Conservation (phyloP, 1,139 yeast genomes). For the Pichia sp. region DNA sequence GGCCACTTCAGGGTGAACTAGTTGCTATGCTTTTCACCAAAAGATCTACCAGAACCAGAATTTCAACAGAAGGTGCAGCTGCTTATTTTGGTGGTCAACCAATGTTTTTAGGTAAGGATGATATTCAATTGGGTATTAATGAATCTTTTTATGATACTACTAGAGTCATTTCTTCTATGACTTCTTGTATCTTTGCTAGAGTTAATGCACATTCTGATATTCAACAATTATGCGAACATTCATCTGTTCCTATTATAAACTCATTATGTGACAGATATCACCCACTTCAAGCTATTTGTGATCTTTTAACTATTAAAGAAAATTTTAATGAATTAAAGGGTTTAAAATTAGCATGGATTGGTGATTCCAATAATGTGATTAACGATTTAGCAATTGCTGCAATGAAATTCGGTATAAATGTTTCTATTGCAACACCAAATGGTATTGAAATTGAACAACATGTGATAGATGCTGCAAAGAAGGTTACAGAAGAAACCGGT, state of each 20-base stretch:
- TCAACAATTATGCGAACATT: slow-evolving; percentile 63
- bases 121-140: slow-evolving; percentile 91
- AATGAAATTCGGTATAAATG: slow-evolving; percentile 76
- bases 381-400: slow-evolving; percentile 93
- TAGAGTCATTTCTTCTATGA: slow-evolving; percentile 88
- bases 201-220: slow-evolving; percentile 83
- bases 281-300: slow-evolving; percentile 94
- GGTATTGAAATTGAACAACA: slow-evolving; percentile 59
- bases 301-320: slow-evolving; percentile 79
- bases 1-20: slow-evolving; percentile 68
- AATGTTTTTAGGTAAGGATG: slow-evolving; percentile 93
- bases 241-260: slow-evolving; percentile 85
- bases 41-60: slow-evolving; percentile 91
- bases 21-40: slow-evolving; percentile 81
- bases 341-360: slow-evolving; percentile 88
- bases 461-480: slow-evolving; percentile 51
- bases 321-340: slow-evolving; percentile 54
- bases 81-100: slow-evolving; percentile 93
- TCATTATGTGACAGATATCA: slow-evolving; percentile 90
- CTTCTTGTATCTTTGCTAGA: slow-evolving; percentile 92
- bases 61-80: slow-evolving; percentile 92
- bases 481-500: slow-evolving; percentile 45
- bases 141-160: slow-evolving; percentile 87
- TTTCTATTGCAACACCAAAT: slow-evolving; percentile 75
- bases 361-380: slow-evolving; percentile 92